Evolutionary conservation across 208 protist genomes (phyloP).

Genomic region (Wallacemonas sp.): DNA sequence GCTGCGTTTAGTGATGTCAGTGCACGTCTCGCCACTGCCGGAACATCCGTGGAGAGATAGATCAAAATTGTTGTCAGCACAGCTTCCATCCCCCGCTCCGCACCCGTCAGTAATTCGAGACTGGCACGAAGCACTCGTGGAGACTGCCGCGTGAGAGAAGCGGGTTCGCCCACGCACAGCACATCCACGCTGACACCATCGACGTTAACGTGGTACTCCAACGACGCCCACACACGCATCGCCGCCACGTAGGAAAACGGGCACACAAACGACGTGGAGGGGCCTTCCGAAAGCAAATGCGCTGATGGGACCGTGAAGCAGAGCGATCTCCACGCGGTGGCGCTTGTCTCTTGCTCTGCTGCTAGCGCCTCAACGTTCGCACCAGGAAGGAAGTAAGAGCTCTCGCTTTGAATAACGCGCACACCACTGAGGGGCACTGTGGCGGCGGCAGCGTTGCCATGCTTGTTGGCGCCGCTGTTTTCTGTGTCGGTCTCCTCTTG

Average conservation of each 20-base stretch:
- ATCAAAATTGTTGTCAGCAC: neutral
- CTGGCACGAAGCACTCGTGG: neutral
- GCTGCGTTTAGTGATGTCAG: neutral
- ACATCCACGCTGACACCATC: conserved; percentile 25
- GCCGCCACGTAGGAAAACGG: conserved; percentile 31
- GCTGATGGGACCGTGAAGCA: conserved; percentile 3
- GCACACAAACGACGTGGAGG: conserved; percentile 8
- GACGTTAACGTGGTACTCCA: conserved; percentile 29
- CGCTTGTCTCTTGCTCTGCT: neutral
- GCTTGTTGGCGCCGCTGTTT: too few species aligned
- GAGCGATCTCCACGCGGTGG: neutral
- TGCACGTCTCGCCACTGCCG: neutral
- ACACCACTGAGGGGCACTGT: too few species aligned
- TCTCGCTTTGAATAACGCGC: neutral
- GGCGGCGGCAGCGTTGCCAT: too few species aligned
- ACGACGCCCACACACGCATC: conserved; percentile 26
- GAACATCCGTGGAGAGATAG: neutral
- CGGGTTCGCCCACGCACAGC: conserved; percentile 21
- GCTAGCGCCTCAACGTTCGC: too few species aligned
- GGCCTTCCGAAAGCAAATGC: neutral
- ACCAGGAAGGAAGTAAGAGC: neutral
- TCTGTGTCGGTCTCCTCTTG: too few species aligned
- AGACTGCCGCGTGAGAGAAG: neutral
- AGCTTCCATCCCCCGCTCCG: neutral
- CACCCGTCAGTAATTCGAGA: neutral